phyloP scores from a whole-genome alignment of 1,284 basidiomycete species.

The Apiotrichum sp. region DNA sequence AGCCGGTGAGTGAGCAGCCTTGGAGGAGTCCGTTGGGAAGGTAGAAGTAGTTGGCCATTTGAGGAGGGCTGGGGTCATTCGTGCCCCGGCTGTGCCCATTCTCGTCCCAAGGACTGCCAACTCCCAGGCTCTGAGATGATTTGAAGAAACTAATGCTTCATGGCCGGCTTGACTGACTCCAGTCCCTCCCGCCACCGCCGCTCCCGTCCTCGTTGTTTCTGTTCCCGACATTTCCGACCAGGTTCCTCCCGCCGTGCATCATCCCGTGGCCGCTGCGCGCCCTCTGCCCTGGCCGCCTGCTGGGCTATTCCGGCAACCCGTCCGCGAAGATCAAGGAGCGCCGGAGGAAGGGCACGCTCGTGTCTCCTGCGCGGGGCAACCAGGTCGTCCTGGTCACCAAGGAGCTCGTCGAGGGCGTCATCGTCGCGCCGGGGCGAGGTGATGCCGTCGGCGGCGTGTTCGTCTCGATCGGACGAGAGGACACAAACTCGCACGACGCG shows the following conservation, averaged over 20 bases:
- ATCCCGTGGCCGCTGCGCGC: constrained; percentile 41
- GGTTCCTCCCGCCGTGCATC: constrained; percentile 36
- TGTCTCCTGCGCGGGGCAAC: constrained; percentile 26
- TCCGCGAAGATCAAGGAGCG: constrained; percentile 23
- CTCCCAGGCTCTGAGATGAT: too few species aligned
- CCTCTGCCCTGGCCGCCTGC: constrained; percentile 36
- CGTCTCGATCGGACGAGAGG: constrained; percentile 42
- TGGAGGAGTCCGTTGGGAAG: too few species aligned
- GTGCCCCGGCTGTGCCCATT: too few species aligned
- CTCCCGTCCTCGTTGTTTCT: constrained; percentile 21
- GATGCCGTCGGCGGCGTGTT: constrained; percentile 36
- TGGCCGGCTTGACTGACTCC: too few species aligned
- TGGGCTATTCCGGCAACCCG: constrained; percentile 28
- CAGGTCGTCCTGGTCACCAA: constrained; percentile 40
- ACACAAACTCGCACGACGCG: constrained; percentile 12
- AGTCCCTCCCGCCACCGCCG: constrained; percentile 41
- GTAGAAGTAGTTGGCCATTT: too few species aligned
- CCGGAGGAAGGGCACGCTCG: constrained; percentile 23
- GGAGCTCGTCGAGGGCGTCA: constrained; percentile 37
- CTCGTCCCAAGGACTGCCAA: too few species aligned
- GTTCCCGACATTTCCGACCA: constrained; percentile 23
- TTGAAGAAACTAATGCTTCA: too few species aligned
- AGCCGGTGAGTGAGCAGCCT: constrained; percentile 30
- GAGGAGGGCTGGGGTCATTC: too few species aligned
- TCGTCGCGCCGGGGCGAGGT: constrained; percentile 29